These are phyloP conservation scores for Pyracantha coccinea DNA, from an alignment of 331 rosid species.

Conservation along the genomic window DNA sequence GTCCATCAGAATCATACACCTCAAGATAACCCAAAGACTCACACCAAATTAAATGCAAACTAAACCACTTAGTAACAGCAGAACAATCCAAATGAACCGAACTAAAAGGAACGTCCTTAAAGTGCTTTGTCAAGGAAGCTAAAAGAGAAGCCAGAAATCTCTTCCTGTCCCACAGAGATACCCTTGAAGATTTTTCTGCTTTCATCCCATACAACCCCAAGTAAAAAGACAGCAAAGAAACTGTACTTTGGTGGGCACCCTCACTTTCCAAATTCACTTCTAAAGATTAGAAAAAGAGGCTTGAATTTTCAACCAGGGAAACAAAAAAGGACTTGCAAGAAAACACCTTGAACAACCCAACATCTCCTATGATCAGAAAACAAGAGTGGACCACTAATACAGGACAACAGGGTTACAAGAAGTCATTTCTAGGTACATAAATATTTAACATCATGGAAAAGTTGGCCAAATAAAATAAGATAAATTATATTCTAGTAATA, in stretches of 20 bases:
- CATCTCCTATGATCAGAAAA: too few species aligned
- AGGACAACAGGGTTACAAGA: background rate
- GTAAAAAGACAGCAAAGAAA: too few species aligned
- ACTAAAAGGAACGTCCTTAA: background rate
- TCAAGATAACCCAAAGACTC: too few species aligned
- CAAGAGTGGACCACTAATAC: background rate
- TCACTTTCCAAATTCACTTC: background rate
- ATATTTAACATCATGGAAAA: background rate
- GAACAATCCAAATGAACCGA: background rate
- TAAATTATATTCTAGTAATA: background rate
- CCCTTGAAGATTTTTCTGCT: background rate
- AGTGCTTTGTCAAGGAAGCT: background rate
- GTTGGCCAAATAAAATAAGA: background rate
- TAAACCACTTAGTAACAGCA: background rate
- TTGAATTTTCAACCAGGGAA: background rate
- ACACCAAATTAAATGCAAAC: background rate
- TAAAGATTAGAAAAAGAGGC: background rate
- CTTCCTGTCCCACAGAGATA: background rate
- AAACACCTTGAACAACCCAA: background rate
- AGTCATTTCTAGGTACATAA: background rate
- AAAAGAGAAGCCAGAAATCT: background rate
- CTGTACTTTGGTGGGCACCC: background rate
- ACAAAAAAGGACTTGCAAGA: background rate
- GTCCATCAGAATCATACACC: too few species aligned
- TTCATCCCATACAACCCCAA: background rate